Base-by-base conservation (phyloP, 345 rosid species). In the Lumnitzera racemosa region DNA sequence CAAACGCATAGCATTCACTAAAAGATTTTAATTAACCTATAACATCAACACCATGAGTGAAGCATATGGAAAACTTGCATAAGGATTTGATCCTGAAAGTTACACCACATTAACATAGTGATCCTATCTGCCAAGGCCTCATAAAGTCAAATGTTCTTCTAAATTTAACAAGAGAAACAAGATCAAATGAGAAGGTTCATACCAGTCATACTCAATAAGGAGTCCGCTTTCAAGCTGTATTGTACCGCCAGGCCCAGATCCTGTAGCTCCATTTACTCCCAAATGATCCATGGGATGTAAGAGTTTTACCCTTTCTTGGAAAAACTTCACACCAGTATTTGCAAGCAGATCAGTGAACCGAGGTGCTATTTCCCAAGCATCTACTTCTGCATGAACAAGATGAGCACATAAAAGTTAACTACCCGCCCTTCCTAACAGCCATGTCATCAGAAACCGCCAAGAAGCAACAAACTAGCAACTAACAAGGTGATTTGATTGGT, bases 341-440 rank as follows among this genome's bases (percentile, higher is more conserved):
- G 77, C 80, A 51, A 92, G 86, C 74, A 92, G 82, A 67, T 92
- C 96, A 15, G 84, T 78, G 78, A 89, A 92, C 53, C 82, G 91
- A 15, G 98, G 96, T 68, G 98, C 96, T 72, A 92, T 87, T 79
- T 92, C 98, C 98, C 98, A 92, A 24, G 72, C 79, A 78, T 92
- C 98, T 52, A 87, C 96, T 78, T 92, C 98, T 92, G 91, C 79
- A 77, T 20, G 12, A 47, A 6, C 54, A 69, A 55, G 15, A 55
- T 4, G 10, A 36, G 43, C 7, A 36, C 9, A 36, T 36, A 36
- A 36, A 36, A 36, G 43, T 36, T 36, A 36, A 36, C 43, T 36
- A 36, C 43, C 10, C 43, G 4, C 43, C 43, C 43, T 36, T 36
- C 43, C 43, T 36, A 36, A 36, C 5, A 36, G 7, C 10, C 7